These are phyloP conservation scores for Discostella pseudostelligera DNA, from an alignment of 108 stramenopile species.

Conservation along the genomic window DNA sequence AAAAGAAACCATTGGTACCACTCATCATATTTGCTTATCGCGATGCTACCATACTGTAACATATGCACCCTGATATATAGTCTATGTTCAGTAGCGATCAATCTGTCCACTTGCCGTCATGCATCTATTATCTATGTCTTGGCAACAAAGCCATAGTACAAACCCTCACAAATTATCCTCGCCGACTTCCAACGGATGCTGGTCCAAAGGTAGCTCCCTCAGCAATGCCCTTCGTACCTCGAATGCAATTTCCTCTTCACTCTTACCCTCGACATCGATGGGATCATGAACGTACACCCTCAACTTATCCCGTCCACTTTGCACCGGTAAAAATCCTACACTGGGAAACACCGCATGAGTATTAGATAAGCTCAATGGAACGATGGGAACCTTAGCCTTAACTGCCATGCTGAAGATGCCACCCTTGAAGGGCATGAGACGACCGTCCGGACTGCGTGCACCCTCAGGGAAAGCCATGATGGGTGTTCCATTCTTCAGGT, in stretches of 20 bases:
- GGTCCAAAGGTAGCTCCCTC: slow-evolving; percentile 56
- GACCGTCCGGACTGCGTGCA: slow-evolving; percentile 63
- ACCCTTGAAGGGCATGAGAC: slow-evolving; percentile 81
- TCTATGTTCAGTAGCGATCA: too few species aligned
- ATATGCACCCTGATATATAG: too few species aligned
- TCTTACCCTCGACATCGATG: slow-evolving; percentile 59
- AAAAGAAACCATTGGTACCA: too few species aligned
- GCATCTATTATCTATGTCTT: too few species aligned
- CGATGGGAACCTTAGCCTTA: slow-evolving; percentile 73
- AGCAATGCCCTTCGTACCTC: slow-evolving; percentile 57
- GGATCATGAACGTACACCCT: slow-evolving; percentile 71
- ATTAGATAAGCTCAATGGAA: slow-evolving; percentile 75
- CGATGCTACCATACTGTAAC: too few species aligned
- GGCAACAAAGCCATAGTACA: too few species aligned
- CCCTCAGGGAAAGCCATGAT: slow-evolving; percentile 89
- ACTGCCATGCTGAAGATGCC: slow-evolving; percentile 74
- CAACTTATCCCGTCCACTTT: slow-evolving; percentile 63
- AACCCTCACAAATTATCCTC: too few species aligned
- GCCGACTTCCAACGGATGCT: slow-evolving; percentile 51
- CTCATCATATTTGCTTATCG: too few species aligned
- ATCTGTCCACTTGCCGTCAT: too few species aligned
- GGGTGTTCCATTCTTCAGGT: slow-evolving; percentile 65
- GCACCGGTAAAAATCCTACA: slow-evolving; percentile 62
- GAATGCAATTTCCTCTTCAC: slow-evolving; percentile 60
- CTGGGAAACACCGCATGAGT: slow-evolving; percentile 75